Percentiles rank a stretch among this genome's conserved stretches.
Evolutionary conservation across 1,139 yeast genomes (phyloP).

Genomic region (Debaryomyces psychrophilus): DNA sequence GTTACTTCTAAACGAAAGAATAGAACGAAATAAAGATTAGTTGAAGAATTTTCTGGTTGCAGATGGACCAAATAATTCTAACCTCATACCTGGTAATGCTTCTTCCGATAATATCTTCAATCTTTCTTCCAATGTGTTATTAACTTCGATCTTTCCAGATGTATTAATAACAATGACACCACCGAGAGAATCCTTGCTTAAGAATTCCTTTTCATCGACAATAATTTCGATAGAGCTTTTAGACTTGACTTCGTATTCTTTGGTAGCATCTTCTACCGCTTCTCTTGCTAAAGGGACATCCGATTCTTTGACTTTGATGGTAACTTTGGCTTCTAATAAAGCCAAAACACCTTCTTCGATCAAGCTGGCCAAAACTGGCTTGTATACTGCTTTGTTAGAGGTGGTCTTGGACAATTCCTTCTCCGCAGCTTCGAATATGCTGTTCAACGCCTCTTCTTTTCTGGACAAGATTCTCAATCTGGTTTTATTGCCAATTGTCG

Average conservation of each 20-base stretch:
- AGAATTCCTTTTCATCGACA: slow-evolving; percentile 58
- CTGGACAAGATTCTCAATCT: slow-evolving; percentile 88
- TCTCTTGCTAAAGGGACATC: slow-evolving; percentile 69
- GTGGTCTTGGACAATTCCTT: slow-evolving; percentile 60
- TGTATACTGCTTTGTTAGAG: slow-evolving; percentile 55
- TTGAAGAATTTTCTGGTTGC: slow-evolving; percentile 88
- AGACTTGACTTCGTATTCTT: slow-evolving; percentile 62
- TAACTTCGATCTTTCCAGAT: slow-evolving; percentile 81
- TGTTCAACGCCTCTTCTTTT: slow-evolving; percentile 78
- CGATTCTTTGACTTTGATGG: slow-evolving; percentile 66
- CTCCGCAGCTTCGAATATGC: slow-evolving; percentile 72
- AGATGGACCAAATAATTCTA: slow-evolving; percentile 89
- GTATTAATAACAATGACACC: slow-evolving; percentile 77
- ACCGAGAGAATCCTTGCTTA: slow-evolving; percentile 73
- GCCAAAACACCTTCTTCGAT: slow-evolving; percentile 82
- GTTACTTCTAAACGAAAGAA: slow-evolving; percentile 1
- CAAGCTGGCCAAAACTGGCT: slow-evolving; percentile 70
- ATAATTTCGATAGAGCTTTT: slow-evolving; percentile 51
- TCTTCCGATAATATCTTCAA: slow-evolving; percentile 77
- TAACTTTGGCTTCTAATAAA: slow-evolving; percentile 69
- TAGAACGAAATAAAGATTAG: slow-evolving; percentile 26
- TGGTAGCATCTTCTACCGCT: slow-evolving; percentile 63
- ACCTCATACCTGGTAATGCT: slow-evolving; percentile 90
- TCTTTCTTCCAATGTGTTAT: slow-evolving; percentile 94
- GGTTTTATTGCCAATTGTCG: slow-evolving; percentile 93